A percentile compares a stretch with the other conserved stretches of the same genome.
These are phyloP conservation scores for Hortaea werneckii DNA, from an alignment of 2,329 filamentous ascomycete species.

Conservation along the genomic window DNA sequence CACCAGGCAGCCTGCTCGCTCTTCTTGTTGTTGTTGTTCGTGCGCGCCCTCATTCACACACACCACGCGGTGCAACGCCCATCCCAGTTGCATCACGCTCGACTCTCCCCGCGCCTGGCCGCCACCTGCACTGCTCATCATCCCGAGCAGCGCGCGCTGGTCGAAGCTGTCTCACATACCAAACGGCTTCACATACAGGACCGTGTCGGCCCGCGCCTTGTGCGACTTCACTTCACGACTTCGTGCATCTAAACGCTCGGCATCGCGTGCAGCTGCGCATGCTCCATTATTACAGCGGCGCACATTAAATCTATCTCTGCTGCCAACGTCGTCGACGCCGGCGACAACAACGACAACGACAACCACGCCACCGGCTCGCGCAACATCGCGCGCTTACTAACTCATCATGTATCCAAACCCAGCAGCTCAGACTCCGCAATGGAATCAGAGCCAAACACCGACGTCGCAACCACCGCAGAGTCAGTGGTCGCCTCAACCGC, in stretches of 20 bases:
- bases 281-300: background rate
- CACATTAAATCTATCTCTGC: background rate
- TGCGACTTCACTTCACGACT: conserved; percentile 7
- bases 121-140: background rate
- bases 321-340: background rate
- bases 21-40: background rate
- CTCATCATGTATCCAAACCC: conserved; percentile 13
- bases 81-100: background rate
- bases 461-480: conserved; percentile 8
- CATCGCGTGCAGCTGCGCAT: background rate
- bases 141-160: background rate
- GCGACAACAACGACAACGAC: background rate
- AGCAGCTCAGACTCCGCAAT: conserved; percentile 8
- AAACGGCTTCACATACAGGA: background rate
- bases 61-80: background rate
- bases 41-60: background rate
- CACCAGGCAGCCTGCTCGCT: background rate
- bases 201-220: conserved; percentile 8
- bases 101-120: background rate
- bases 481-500: conserved; percentile 22
- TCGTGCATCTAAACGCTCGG: background rate
- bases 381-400: background rate
- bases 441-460: conserved; percentile 13
- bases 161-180: conserved; percentile 2
- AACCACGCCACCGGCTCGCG: conserved; percentile 2